Evolutionary conservation across 768 basidiomycete species (phyloP).

Genomic region (Boletus pseudopeckii): DNA sequence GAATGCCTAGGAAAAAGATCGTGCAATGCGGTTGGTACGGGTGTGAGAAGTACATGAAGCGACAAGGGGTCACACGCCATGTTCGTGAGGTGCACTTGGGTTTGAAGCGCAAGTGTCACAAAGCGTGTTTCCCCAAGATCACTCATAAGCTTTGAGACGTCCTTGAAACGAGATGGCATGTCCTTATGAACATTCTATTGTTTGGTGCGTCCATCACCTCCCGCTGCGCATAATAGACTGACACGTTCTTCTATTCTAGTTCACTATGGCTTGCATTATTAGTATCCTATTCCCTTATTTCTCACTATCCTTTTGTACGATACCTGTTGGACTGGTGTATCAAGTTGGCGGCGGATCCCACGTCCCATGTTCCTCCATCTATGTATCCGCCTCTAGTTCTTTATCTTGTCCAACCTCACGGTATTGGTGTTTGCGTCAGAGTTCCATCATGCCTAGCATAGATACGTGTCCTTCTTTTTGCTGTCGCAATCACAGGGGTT

Average conservation of each 20-base stretch:
- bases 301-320: conserved; percentile 1
- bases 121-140: not conserved
- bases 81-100: conserved; percentile 15
- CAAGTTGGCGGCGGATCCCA: not conserved
- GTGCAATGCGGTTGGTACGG: conserved; percentile 9
- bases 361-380: not conserved
- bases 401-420: not conserved
- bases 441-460: not conserved
- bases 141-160: not conserved
- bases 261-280: not conserved
- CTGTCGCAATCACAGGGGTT: not conserved
- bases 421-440: not conserved
- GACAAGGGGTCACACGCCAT: conserved; percentile 10
- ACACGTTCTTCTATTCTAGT: not conserved
- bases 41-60: not conserved
- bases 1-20: not conserved
- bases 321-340: not conserved
- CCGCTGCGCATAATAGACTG: not conserved
- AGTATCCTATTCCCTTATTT: not conserved
- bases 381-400: not conserved
- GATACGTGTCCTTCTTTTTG: not conserved
- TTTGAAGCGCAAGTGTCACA: conserved; percentile 5
- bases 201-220: not conserved
- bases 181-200: not conserved
- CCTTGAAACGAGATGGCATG: not conserved